Evolutionary conservation across 2,329 filamentous ascomycete genomes (phyloP).

Genomic region (Clathrospora elynae): DNA sequence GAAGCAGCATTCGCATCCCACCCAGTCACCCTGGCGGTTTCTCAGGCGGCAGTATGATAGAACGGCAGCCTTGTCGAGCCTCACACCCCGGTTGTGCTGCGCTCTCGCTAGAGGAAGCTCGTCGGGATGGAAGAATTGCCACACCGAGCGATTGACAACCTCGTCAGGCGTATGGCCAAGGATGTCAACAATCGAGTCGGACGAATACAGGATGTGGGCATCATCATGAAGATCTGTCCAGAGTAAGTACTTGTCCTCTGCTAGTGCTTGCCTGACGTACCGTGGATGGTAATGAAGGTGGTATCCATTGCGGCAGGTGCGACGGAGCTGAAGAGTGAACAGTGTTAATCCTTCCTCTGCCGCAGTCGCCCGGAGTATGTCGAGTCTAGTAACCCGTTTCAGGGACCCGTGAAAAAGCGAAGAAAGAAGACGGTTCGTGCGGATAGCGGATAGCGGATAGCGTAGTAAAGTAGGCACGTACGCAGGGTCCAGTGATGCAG

Average conservation of each 20-base stretch:
- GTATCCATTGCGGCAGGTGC: constrained; percentile 62
- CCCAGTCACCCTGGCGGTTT: constrained; percentile 71
- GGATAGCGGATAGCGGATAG: constrained; percentile 16
- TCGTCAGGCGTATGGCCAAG: constrained; percentile 79
- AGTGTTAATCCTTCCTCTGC: constrained; percentile 18
- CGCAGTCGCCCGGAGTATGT: constrained; percentile 31
- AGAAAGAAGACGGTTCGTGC: constrained; percentile 17
- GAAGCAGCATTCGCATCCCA: constrained; percentile 86
- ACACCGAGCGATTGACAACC: constrained; percentile 75
- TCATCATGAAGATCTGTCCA: constrained; percentile 71
- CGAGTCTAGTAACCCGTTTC: constrained; percentile 49
- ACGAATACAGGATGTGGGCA: constrained; percentile 80
- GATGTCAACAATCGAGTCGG: constrained; percentile 81
- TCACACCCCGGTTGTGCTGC: constrained; percentile 73
- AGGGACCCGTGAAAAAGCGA: constrained; percentile 38
- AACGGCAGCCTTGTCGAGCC: constrained; percentile 82
- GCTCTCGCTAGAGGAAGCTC: constrained; percentile 76
- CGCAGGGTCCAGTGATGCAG: too few species aligned
- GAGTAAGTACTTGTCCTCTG: constrained; percentile 19
- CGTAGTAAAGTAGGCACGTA: constrained; percentile 28
- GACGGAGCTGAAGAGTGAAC: neutral
- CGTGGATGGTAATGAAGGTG: constrained; percentile 90
- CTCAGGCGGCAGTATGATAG: constrained; percentile 77
- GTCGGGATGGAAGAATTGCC: constrained; percentile 84
- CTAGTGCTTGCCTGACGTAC: constrained; percentile 55